Percentiles rank a stretch among this genome's conserved stretches.
These are phyloP conservation scores for Pichia membranifaciens DNA, from an alignment of 805 yeast genomes.

Conservation along the genomic window DNA sequence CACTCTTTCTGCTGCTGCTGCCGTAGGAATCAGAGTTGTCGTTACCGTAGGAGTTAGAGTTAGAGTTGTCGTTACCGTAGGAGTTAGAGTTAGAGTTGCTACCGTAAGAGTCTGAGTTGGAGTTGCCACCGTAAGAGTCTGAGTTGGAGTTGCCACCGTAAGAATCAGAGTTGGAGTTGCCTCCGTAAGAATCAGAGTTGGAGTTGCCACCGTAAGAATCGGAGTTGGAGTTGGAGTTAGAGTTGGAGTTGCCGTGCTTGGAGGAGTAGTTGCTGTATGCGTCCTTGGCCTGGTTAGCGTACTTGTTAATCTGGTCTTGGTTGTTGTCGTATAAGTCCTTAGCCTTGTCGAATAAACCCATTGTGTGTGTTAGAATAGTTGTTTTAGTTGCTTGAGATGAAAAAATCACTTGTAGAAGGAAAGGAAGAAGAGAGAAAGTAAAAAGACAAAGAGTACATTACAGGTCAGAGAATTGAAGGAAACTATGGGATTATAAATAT, in stretches of 20 bases:
- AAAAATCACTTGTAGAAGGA: not conserved
- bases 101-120: conserved; percentile 25
- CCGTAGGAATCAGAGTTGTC: conserved; percentile 19
- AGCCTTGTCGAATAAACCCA: conserved; percentile 15
- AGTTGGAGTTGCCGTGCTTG: conserved; percentile 16
- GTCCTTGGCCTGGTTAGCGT: not conserved
- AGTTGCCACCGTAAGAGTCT: conserved; percentile 7
- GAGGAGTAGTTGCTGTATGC: conserved; percentile 19
- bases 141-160: conserved; percentile 16
- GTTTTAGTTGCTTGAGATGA: not conserved
- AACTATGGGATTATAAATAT: too few species aligned
- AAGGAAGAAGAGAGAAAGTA: not conserved
- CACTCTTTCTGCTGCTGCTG: conserved; percentile 17
- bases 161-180: conserved; percentile 14
- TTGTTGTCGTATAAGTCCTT: conserved; percentile 8
- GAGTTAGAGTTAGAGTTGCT: conserved; percentile 29
- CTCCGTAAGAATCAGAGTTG: conserved; percentile 21
- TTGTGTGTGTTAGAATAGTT: conserved; percentile 10
- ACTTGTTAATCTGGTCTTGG: conserved; percentile 8
- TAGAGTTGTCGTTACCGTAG: conserved; percentile 25
- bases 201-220: conserved; percentile 27
- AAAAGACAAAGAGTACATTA: not conserved
- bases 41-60: conserved; percentile 28
- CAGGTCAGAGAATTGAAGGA: not conserved
- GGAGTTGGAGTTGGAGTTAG: conserved; percentile 15